phyloP scores from a whole-genome alignment of 352 stramenopile genomes.

The Globisporangium viniferum region DNA sequence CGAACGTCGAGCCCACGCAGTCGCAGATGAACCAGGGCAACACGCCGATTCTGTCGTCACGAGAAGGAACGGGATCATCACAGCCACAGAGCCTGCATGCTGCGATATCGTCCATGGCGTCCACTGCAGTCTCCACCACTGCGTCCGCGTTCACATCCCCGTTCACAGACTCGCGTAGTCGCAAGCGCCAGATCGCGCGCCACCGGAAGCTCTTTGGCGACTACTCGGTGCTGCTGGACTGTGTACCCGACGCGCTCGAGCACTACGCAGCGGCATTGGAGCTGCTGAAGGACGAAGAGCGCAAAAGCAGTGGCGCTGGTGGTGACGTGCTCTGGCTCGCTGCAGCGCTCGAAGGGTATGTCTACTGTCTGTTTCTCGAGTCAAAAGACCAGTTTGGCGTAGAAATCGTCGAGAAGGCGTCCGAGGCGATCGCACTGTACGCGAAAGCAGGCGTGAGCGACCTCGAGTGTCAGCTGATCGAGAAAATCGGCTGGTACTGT shows the following conservation, averaged over 20 bases:
- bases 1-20: constrained; percentile 60
- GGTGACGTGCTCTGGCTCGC: constrained; percentile 79
- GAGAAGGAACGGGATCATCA: not conserved
- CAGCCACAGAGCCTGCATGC: constrained; percentile 13
- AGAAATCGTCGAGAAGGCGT: constrained; percentile 78
- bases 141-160: constrained; percentile 29
- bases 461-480: constrained; percentile 70
- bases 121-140: constrained; percentile 27
- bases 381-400: constrained; percentile 53
- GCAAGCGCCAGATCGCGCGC: constrained; percentile 53
- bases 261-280: constrained; percentile 73
- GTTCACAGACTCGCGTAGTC: constrained; percentile 44
- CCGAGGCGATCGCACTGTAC: constrained; percentile 68
- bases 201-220: constrained; percentile 80
- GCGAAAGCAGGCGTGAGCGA: constrained; percentile 54
- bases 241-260: constrained; percentile 58
- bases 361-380: constrained; percentile 56
- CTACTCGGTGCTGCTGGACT: constrained; percentile 69
- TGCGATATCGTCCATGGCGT: constrained; percentile 15
- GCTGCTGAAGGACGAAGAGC: constrained; percentile 73
- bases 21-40: constrained; percentile 24
- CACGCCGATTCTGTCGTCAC: constrained; percentile 23
- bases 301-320: constrained; percentile 38
- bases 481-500: constrained; percentile 76
- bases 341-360: constrained; percentile 71